These are phyloP conservation scores for Debaryomyces tyrocola DNA, from an alignment of 805 yeast genomes.

Conservation along the genomic window DNA sequence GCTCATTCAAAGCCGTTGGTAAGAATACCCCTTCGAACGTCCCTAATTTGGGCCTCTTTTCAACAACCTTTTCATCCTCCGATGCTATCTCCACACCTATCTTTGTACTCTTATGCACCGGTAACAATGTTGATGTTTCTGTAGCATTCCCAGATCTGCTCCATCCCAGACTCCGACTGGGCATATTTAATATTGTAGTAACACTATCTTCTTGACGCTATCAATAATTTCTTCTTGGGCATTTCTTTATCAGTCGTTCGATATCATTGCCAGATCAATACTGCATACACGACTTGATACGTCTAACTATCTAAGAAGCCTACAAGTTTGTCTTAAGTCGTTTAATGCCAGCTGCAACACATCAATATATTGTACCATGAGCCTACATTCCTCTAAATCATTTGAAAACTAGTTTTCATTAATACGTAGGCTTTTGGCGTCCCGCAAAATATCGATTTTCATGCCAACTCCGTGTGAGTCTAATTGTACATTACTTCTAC, in stretches of 20 bases:
- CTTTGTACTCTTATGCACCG: not conserved
- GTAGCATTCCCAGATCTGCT: not conserved
- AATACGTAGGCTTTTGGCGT: too few species aligned
- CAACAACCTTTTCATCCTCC: conserved; percentile 1
- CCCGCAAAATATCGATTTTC: too few species aligned
- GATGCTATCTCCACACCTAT: not conserved
- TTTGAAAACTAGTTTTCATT: too few species aligned
- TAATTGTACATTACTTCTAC: too few species aligned
- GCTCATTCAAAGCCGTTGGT: conserved; percentile 89
- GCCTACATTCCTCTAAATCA: too few species aligned
- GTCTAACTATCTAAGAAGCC: not conserved
- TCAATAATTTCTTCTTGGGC: not conserved
- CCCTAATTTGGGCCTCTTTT: conserved; percentile 51
- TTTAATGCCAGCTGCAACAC: too few species aligned
- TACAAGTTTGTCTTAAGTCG: too few species aligned
- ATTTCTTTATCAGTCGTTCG: not conserved
- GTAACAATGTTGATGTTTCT: not conserved
- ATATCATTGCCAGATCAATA: not conserved
- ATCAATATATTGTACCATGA: too few species aligned
- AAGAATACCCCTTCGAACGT: conserved; percentile 89
- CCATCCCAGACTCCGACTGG: too few species aligned
- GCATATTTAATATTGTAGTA: too few species aligned
- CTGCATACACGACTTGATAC: not conserved
- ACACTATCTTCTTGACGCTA: too few species aligned
- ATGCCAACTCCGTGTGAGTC: too few species aligned